These are phyloP conservation scores for Asterochloris sp. DNA, from an alignment of 139 green algal species.

Conservation along the genomic window DNA sequence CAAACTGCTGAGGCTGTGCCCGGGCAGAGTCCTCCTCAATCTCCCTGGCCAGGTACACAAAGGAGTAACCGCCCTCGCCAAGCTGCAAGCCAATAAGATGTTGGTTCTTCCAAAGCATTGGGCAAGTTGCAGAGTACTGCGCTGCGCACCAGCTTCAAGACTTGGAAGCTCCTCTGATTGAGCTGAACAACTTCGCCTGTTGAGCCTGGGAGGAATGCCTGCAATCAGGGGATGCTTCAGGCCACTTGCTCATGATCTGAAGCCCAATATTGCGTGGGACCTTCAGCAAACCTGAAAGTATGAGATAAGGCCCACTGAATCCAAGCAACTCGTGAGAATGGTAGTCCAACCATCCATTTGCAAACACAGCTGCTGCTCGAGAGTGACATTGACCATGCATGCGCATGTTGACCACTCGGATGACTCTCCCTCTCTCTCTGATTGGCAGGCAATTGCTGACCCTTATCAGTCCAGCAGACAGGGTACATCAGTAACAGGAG, in stretches of 20 bases:
- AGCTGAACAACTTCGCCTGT: not conserved
- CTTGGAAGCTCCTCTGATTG: not conserved
- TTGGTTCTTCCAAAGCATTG: not conserved
- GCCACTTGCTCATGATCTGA: too few species aligned
- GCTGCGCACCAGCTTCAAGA: conserved; percentile 10
- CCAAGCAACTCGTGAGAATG: not conserved
- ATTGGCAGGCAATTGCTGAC: too few species aligned
- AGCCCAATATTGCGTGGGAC: too few species aligned
- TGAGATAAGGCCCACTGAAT: not conserved
- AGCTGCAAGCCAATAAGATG: conserved; percentile 29
- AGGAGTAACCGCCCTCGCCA: conserved; percentile 77
- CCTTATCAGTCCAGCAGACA: too few species aligned
- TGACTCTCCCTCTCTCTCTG: too few species aligned
- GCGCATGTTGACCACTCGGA: too few species aligned
- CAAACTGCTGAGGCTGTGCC: conserved; percentile 16
- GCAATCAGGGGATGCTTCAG: too few species aligned
- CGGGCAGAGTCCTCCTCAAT: conserved; percentile 16
- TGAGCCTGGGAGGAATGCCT: not conserved
- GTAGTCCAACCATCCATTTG: conserved; percentile 2
- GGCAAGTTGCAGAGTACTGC: not conserved
- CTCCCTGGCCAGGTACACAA: conserved; percentile 68
- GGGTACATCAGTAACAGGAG: too few species aligned
- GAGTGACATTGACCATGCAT: too few species aligned
- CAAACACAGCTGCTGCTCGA: not conserved
- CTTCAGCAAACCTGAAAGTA: not conserved